phyloP scores from a whole-genome alignment of 129 eudicot species.

The Apium graveolens region DNA sequence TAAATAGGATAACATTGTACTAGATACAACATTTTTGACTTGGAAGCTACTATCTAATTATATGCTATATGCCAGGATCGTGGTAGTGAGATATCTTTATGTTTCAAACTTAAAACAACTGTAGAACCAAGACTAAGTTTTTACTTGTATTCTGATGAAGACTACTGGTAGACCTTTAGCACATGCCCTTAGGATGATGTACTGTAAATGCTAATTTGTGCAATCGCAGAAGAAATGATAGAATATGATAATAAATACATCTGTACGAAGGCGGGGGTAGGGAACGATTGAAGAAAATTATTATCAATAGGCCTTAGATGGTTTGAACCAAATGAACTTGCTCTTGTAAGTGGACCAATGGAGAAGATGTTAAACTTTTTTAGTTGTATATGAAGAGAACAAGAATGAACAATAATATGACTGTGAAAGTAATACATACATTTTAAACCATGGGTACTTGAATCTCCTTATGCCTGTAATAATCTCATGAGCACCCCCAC shows the following conservation, averaged over 20 bases:
- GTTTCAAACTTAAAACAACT: not conserved
- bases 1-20: too few relatives aligned
- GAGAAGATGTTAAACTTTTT: too few relatives aligned
- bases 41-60: not conserved
- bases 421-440: not conserved
- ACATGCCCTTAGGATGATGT: not conserved
- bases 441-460: not conserved
- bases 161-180: not conserved
- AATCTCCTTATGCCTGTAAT: not conserved
- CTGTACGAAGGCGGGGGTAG: not conserved
- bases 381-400: not conserved
- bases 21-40: not conserved
- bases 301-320: not conserved
- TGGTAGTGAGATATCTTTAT: not conserved
- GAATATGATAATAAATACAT: not conserved
- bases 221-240: not conserved
- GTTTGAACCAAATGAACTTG: not conserved
- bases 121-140: not conserved
- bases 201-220: not conserved
- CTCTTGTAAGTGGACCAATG: too few relatives aligned
- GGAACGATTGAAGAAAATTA: not conserved
- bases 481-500: too few relatives aligned
- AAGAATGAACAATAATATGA: too few relatives aligned
- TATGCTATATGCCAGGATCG: not conserved
- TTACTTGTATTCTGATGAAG: not conserved